Conservation (phyloP, 495 filamentous ascomycete genomes). For the Saxispiralis lemnorum region DNA sequence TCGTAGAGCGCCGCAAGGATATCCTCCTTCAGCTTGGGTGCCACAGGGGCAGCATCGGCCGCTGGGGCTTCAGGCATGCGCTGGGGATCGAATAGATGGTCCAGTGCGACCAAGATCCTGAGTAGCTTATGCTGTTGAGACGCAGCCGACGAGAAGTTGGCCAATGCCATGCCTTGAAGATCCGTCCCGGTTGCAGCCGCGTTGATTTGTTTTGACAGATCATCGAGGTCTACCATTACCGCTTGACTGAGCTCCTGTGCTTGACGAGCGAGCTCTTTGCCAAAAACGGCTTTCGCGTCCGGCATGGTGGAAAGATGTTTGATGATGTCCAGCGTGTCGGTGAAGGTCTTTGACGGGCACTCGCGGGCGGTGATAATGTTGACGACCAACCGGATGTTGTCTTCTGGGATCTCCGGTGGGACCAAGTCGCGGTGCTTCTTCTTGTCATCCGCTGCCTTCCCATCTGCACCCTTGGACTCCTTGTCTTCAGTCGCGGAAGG, state of each 20-base stretch:
- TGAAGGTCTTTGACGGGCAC: conserved; percentile 91
- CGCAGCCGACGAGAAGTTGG: conserved; percentile 87
- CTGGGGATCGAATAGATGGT: conserved; percentile 72
- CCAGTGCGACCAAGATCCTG: conserved; percentile 82
- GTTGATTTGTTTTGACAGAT: conserved; percentile 72
- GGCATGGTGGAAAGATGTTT: conserved; percentile 91
- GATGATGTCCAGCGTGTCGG: conserved; percentile 89
- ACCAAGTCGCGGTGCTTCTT: conserved; percentile 60
- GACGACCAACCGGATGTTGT: conserved; percentile 80
- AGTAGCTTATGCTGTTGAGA: conserved; percentile 92
- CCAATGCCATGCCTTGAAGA: conserved; percentile 80
- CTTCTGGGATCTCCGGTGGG: conserved; percentile 73
- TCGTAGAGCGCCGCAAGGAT: conserved; percentile 76
- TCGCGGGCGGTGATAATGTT: conserved; percentile 91
- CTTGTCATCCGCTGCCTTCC: conserved; percentile 22
- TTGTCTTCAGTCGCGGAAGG: conserved; percentile 22
- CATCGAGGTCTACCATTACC: conserved; percentile 68
- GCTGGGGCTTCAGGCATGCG: conserved; percentile 15
- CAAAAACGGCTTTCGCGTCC: conserved; percentile 76
- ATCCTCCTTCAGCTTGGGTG: conserved; percentile 48
- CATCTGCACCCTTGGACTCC: conserved; percentile 9
- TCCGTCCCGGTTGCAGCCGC: conserved; percentile 77
- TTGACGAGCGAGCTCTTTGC: conserved; percentile 71
- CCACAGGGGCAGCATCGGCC: conserved; percentile 20
- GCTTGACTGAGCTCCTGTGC: conserved; percentile 67